A percentile compares a stretch with the other conserved stretches of the same genome.
Evolutionary conservation across 306 rosid species (phyloP).

Genomic region (Vigna unguiculata): DNA sequence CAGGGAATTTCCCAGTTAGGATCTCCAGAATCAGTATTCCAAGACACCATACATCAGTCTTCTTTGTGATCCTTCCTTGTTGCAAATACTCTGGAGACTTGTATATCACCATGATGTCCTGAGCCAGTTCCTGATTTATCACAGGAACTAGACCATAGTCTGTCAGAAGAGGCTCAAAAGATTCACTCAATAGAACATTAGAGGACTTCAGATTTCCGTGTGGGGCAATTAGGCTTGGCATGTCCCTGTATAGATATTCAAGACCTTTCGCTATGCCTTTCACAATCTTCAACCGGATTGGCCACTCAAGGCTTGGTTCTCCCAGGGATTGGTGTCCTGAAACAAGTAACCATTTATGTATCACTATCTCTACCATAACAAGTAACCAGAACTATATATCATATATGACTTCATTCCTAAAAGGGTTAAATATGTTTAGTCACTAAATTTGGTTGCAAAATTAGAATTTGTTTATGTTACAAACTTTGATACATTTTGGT

Average conservation of each 20-base stretch:
- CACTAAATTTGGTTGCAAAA: too few relatives aligned
- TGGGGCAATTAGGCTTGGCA: slow-evolving; percentile 73
- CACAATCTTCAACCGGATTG: slow-evolving; percentile 72
- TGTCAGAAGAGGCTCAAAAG: slow-evolving; percentile 69
- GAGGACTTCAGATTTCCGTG: slow-evolving; percentile 95
- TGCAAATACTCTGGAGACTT: slow-evolving; percentile 79
- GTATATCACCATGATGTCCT: slow-evolving; percentile 72
- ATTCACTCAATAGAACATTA: slow-evolving; percentile 70
- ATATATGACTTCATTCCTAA: too few relatives aligned
- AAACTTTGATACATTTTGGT: too few relatives aligned
- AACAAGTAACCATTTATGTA: slow-evolving; percentile 14
- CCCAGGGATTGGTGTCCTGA: slow-evolving; percentile 67
- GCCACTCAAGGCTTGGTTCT: slow-evolving; percentile 79
- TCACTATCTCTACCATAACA: not conserved
- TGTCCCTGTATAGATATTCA: slow-evolving; percentile 66
- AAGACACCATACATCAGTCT: slow-evolving; percentile 85
- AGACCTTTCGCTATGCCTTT: slow-evolving; percentile 83
- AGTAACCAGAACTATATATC: not conserved
- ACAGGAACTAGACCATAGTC: slow-evolving; percentile 87
- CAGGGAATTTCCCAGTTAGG: slow-evolving; percentile 66
- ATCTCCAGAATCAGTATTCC: slow-evolving; percentile 80
- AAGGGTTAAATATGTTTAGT: too few relatives aligned
- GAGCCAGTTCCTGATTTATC: slow-evolving; percentile 78
- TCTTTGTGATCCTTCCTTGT: slow-evolving; percentile 78
- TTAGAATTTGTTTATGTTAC: too few relatives aligned